Evolutionary conservation across 2,329 filamentous ascomycete species (phyloP).

Genomic region (Microcyclospora pomicola): DNA sequence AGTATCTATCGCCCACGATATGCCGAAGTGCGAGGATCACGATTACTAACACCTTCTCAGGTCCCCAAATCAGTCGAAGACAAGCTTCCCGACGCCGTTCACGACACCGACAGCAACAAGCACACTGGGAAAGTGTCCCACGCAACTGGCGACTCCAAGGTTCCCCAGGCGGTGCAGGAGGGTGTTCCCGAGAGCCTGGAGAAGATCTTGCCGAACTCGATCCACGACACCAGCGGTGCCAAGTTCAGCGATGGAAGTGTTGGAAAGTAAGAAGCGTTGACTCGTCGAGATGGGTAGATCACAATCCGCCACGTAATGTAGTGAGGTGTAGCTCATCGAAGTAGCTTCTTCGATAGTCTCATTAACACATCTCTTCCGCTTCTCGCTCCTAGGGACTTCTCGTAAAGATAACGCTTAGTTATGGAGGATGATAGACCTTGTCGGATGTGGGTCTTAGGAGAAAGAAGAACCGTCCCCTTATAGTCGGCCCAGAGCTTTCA

Average conservation of each 20-base stretch:
- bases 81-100: slow-evolving; percentile 26
- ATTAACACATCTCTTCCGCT: too few relatives aligned
- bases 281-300: neutral
- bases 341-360: neutral
- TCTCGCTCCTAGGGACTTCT: too few relatives aligned
- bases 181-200: slow-evolving; percentile 32
- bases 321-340: too few relatives aligned
- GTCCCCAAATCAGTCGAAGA: slow-evolving; percentile 26
- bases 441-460: too few relatives aligned
- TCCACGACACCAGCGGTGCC: slow-evolving; percentile 27
- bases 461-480: too few relatives aligned
- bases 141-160: slow-evolving; percentile 27
- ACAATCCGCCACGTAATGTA: too few relatives aligned
- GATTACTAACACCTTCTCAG: slow-evolving; percentile 3
- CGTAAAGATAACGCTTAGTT: too few relatives aligned
- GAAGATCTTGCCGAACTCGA: slow-evolving; percentile 28
- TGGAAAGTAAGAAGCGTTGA: slow-evolving; percentile 7
- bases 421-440: too few relatives aligned
- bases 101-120: slow-evolving; percentile 23
- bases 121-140: slow-evolving; percentile 27
- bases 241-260: slow-evolving; percentile 12
- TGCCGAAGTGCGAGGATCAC: neutral
- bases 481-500: too few relatives aligned
- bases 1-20: slow-evolving; percentile 8
- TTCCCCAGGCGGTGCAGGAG: slow-evolving; percentile 32